phyloP scores from a whole-genome alignment of 1,284 basidiomycete genomes.

The Coniophora puteana region DNA sequence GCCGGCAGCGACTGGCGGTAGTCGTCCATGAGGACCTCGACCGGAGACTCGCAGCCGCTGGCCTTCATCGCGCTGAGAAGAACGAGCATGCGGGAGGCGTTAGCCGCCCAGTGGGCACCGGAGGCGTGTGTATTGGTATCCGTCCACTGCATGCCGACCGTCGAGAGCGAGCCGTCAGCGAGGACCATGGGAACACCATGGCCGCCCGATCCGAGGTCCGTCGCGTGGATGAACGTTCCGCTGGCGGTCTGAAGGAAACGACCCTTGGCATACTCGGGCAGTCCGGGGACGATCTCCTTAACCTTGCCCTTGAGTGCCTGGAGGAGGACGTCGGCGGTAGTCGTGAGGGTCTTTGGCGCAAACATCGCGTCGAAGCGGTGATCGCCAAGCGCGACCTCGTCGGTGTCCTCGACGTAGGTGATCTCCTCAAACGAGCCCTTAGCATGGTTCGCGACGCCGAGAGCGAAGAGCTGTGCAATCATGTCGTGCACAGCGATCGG shows the following conservation, averaged over 20 bases:
- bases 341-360: too few relatives aligned
- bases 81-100: conserved; percentile 1
- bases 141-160: conserved; percentile 1
- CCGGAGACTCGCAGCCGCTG: not conserved
- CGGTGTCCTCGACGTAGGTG: not conserved
- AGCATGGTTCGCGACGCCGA: conserved; percentile 2
- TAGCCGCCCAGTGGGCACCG: not conserved
- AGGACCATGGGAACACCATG: not conserved
- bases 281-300: conserved; percentile 1
- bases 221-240: not conserved
- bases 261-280: conserved; percentile 7
- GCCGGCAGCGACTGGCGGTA: not conserved
- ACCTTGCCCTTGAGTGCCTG: not conserved
- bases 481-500: too few relatives aligned
- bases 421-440: not conserved
- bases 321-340: not conserved
- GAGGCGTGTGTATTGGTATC: not conserved
- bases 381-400: not conserved
- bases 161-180: not conserved
- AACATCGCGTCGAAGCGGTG: too few relatives aligned
- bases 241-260: not conserved
- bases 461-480: conserved; percentile 4
- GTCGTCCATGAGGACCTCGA: not conserved
- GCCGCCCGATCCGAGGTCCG: conserved; percentile 5
- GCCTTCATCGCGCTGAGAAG: not conserved